These are phyloP conservation scores for Fusarium continuum DNA, from an alignment of 2,329 filamentous ascomycete species.

Conservation along the genomic window DNA sequence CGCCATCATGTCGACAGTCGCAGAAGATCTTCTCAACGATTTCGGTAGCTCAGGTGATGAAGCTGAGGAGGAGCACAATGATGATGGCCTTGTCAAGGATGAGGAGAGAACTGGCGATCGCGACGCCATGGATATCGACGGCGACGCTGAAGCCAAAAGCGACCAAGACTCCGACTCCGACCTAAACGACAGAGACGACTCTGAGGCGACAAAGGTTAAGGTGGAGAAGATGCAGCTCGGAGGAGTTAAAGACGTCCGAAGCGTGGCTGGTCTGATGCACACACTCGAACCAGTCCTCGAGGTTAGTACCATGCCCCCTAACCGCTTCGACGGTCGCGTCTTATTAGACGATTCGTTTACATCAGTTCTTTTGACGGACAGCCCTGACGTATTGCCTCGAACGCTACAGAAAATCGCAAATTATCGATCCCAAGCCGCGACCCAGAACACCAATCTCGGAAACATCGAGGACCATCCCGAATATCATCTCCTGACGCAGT, in stretches of 20 bases:
- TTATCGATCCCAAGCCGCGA: constrained; percentile 75
- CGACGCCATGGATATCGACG: constrained; percentile 60
- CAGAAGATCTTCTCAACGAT: constrained; percentile 90
- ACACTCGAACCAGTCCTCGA: constrained; percentile 82
- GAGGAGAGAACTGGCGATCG: constrained; percentile 57
- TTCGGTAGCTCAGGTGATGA: constrained; percentile 74
- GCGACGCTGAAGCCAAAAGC: constrained; percentile 55
- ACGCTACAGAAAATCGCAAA: constrained; percentile 78
- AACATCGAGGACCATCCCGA: constrained; percentile 93
- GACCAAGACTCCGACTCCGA: constrained; percentile 57
- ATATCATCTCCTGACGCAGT: constrained; percentile 87
- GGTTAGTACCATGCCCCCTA: constrained; percentile 64
- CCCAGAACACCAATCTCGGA: constrained; percentile 73
- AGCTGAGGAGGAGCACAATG: constrained; percentile 68
- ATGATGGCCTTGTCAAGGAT: constrained; percentile 58
- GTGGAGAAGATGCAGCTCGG: constrained; percentile 85
- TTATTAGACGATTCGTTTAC: constrained; percentile 64
- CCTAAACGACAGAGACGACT: constrained; percentile 65
- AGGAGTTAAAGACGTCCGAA: constrained; percentile 78
- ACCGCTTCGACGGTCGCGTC: constrained; percentile 31
- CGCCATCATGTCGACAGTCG: constrained; percentile 81
- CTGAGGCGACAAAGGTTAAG: constrained; percentile 77
- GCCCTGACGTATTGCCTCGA: constrained; percentile 71
- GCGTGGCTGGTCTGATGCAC: constrained; percentile 82
- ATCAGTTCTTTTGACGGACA: constrained; percentile 64